phyloP scores from a whole-genome alignment of 2,329 filamentous ascomycete species.

The Xylaria sp. region DNA sequence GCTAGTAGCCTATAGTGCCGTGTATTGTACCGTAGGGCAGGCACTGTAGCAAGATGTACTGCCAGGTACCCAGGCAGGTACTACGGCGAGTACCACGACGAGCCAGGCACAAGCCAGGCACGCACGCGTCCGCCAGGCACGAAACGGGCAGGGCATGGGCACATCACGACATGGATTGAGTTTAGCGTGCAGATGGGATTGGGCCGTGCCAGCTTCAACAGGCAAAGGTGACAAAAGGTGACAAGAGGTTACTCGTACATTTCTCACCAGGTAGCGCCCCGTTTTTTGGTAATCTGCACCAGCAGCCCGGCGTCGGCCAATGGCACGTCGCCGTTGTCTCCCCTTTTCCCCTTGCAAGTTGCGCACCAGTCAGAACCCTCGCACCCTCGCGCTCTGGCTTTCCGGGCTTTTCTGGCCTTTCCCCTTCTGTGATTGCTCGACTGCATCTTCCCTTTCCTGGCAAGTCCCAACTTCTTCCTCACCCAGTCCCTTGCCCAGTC shows the following conservation, averaged over 20 bases:
- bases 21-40: background rate
- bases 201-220: background rate
- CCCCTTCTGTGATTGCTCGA: constrained; percentile 8
- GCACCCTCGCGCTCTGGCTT: constrained; percentile 26
- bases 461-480: background rate
- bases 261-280: constrained; percentile 42
- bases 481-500: constrained; percentile 1
- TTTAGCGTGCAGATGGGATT: constrained; percentile 8
- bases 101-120: constrained; percentile 8
- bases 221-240: background rate
- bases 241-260: constrained; percentile 16
- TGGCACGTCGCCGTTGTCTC: constrained; percentile 22
- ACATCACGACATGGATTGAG: constrained; percentile 2
- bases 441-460: constrained; percentile 12
- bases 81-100: background rate
- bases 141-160: background rate
- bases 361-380: constrained; percentile 24
- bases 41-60: background rate
- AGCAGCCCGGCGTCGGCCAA: constrained; percentile 26
- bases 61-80: background rate
- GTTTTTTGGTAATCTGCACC: constrained; percentile 36
- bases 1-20: background rate
- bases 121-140: constrained; percentile 5
- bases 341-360: constrained; percentile 22
- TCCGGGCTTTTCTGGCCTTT: constrained; percentile 29